A percentile compares a stretch with the other conserved stretches of the same genome.
Evolutionary conservation across 352 stramenopile genomes (phyloP).

Genomic region (Peronospora belbahrii): DNA sequence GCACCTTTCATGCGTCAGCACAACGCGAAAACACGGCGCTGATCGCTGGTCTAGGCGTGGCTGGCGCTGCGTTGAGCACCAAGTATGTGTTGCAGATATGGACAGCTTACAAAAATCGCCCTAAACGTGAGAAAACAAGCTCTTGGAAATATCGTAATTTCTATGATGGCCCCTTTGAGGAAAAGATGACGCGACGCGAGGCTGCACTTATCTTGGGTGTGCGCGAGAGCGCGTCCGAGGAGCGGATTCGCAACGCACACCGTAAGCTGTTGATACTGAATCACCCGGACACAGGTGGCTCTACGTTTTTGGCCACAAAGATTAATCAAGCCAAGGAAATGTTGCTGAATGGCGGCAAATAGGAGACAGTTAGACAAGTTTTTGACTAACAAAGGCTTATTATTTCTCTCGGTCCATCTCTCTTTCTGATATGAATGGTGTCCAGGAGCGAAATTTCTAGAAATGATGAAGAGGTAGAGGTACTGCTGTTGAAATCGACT

Average conservation of each 20-base stretch:
- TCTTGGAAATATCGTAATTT: slow-evolving; percentile 83
- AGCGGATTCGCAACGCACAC: slow-evolving; percentile 98
- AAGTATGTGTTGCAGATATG: slow-evolving; percentile 80
- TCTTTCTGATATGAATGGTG: too few species aligned
- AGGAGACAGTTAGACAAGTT: slow-evolving; percentile 8
- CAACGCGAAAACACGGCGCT: slow-evolving; percentile 57
- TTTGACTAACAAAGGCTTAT: slow-evolving; percentile 2
- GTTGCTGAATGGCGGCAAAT: slow-evolving; percentile 74
- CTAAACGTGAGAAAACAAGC: slow-evolving; percentile 55
- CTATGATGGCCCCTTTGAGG: slow-evolving; percentile 97
- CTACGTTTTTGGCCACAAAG: slow-evolving; percentile 97
- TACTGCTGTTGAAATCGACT: not conserved
- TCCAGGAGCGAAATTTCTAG: too few species aligned
- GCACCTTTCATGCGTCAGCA: slow-evolving; percentile 57
- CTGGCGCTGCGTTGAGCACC: slow-evolving; percentile 55
- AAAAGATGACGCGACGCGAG: slow-evolving; percentile 98
- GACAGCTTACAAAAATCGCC: slow-evolving; percentile 62
- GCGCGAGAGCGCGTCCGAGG: slow-evolving; percentile 88
- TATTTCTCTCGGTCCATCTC: too few species aligned
- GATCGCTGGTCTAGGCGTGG: slow-evolving; percentile 58
- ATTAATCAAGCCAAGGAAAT: slow-evolving; percentile 99
- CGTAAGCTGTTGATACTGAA: slow-evolving; percentile 97
- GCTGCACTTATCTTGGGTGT: slow-evolving; percentile 98
- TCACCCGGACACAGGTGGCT: slow-evolving; percentile 98
- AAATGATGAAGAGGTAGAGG: not conserved